A percentile compares a stretch with the other conserved stretches of the same genome.
Conservation (phyloP, 164 flowering plant species). For the Piper longum region DNA sequence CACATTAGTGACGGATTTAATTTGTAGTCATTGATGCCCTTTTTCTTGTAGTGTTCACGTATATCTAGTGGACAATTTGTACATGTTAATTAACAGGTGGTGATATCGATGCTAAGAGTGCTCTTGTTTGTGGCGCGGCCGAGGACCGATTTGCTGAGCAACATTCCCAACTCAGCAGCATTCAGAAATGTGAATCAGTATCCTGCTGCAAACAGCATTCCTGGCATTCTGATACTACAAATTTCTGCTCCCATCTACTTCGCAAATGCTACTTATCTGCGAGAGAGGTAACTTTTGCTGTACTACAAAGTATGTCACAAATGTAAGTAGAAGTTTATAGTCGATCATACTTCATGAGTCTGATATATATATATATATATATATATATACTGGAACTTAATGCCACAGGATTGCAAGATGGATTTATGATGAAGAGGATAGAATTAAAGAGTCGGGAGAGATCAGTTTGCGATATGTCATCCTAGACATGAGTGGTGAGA, state of each 20-base stretch:
- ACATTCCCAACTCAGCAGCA: slow-evolving; percentile 36
- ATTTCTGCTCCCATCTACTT: slow-evolving; percentile 61
- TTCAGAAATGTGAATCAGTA: slow-evolving; percentile 50
- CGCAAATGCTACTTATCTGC: slow-evolving; percentile 51
- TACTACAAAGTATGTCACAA: no score
- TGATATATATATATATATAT: no score
- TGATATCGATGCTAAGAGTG: slow-evolving; percentile 39
- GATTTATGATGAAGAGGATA: slow-evolving; percentile 73
- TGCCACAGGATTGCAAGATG: slow-evolving; percentile 37
- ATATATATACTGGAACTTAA: background rate
- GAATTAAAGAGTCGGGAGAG: slow-evolving; percentile 27
- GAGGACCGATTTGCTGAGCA: slow-evolving; percentile 37
- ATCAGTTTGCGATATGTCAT: slow-evolving; percentile 51
- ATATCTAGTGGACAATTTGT: background rate
- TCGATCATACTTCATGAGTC: no score
- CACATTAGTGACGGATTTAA: no score
- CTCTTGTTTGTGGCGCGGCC: slow-evolving; percentile 51
- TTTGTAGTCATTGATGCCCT: no score
- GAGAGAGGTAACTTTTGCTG: slow-evolving; percentile 40
- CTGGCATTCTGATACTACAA: slow-evolving; percentile 49
- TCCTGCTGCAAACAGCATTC: slow-evolving; percentile 31
- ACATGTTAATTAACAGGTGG: slow-evolving; percentile 25
- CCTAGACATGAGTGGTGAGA: slow-evolving; percentile 52
- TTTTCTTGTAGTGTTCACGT: background rate
- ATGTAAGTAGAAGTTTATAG: no score